Evolutionary conservation across 1,139 yeast species (phyloP).

Genomic region (Petasospora rhodanensis): DNA sequence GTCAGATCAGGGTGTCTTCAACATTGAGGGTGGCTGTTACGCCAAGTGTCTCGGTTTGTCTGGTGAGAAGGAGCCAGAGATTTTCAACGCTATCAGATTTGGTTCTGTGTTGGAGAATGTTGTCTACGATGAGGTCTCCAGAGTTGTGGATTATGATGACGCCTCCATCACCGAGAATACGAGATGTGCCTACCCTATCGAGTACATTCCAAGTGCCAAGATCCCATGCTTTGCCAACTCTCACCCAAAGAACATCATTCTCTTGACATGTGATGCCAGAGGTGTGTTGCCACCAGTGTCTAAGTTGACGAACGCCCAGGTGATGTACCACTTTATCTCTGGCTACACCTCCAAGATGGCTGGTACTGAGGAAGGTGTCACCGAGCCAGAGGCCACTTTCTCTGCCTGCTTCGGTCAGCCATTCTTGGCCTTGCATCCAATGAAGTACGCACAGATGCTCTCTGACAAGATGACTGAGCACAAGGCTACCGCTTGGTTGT

Average conservation of each 20-base stretch:
- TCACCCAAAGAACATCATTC: slow-evolving; percentile 89
- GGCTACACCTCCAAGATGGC: slow-evolving; percentile 99
- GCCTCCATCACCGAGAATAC: slow-evolving; percentile 91
- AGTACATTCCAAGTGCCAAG: slow-evolving; percentile 92
- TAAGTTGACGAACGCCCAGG: slow-evolving; percentile 89
- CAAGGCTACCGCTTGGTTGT: slow-evolving; percentile 91
- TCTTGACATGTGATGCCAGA: slow-evolving; percentile 96
- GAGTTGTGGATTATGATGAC: slow-evolving; percentile 83
- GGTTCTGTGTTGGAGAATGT: slow-evolving; percentile 95
- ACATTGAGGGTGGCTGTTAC: slow-evolving; percentile 99
- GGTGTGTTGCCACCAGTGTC: slow-evolving; percentile 98
- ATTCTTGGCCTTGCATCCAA: slow-evolving; percentile 96
- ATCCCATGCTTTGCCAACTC: slow-evolving; percentile 87
- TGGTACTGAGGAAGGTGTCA: slow-evolving; percentile 98
- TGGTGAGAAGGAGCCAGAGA: slow-evolving; percentile 95
- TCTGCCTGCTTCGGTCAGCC: slow-evolving; percentile 99
- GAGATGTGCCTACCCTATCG: slow-evolving; percentile 98
- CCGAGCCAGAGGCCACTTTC: slow-evolving; percentile 97
- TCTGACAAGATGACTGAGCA: slow-evolving; percentile 88
- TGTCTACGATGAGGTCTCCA: slow-evolving; percentile 73
- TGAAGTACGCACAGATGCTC: slow-evolving; percentile 95
- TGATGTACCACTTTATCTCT: slow-evolving; percentile 97
- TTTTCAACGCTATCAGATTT: slow-evolving; percentile 88
- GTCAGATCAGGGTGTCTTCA: slow-evolving; percentile 98
- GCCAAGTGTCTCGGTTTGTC: slow-evolving; percentile 93